Percentiles rank a stretch among this genome's conserved stretches.
Conservation (phyloP, 805 yeast genomes). For the Candida lessepsii region DNA sequence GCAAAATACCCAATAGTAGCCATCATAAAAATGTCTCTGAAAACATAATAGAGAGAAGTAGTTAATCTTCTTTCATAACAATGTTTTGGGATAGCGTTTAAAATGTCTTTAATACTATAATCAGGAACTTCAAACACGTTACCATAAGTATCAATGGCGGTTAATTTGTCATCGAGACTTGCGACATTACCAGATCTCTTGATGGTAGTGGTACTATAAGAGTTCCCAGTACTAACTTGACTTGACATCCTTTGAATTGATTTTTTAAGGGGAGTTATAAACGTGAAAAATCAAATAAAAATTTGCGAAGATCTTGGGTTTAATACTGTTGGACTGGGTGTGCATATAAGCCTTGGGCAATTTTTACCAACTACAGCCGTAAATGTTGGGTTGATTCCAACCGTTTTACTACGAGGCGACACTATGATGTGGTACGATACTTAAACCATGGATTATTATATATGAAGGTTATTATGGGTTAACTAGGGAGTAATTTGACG, state of each 20-base stretch:
- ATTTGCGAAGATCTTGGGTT: conserved; percentile 4
- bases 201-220: conserved; percentile 5
- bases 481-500: too few relatives aligned
- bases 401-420: too few relatives aligned
- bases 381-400: conserved; percentile 1
- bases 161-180: conserved; percentile 22
- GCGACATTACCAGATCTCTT: conserved; percentile 43
- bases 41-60: conserved; percentile 61
- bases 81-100: conserved; percentile 68
- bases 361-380: too few relatives aligned
- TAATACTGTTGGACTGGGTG: not conserved
- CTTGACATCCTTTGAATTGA: not conserved
- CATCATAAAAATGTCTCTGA: conserved; percentile 54
- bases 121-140: conserved; percentile 71
- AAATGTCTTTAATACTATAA: conserved; percentile 70
- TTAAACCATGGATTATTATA: too few relatives aligned
- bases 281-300: not conserved
- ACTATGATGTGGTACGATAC: too few relatives aligned
- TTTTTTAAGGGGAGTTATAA: not conserved
- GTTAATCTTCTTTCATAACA: conserved; percentile 65
- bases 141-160: conserved; percentile 61
- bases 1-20: conserved; percentile 52
- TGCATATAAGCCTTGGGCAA: too few relatives aligned
- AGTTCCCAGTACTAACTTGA: conserved; percentile 7
- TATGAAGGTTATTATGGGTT: too few relatives aligned